Percentiles rank a stretch among this genome's conserved stretches.
Evolutionary conservation across 495 filamentous ascomycete genomes (phyloP).

Genomic region (Tuber aestivum): DNA sequence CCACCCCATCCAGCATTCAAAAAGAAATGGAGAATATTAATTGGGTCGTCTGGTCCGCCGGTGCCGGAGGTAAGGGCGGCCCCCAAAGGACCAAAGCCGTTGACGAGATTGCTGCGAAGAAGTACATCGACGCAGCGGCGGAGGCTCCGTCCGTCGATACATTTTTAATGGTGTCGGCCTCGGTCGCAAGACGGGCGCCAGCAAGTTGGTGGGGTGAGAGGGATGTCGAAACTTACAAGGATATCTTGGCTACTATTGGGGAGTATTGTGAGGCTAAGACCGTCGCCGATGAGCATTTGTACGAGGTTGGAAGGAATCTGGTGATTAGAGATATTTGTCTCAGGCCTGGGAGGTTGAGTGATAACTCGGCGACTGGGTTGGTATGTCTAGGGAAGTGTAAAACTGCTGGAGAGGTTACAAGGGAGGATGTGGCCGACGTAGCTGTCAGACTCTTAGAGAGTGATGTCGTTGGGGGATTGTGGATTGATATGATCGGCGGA

Average conservation of each 20-base stretch:
- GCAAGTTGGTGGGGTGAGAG: constrained; percentile 65
- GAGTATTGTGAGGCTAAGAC: constrained; percentile 69
- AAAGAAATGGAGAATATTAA: constrained; percentile 66
- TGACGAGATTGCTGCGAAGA: constrained; percentile 56
- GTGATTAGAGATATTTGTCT: constrained; percentile 61
- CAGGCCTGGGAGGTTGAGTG: constrained; percentile 60
- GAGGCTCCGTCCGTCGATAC: constrained; percentile 56
- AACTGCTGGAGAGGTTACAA: constrained; percentile 52
- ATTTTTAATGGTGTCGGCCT: constrained; percentile 63
- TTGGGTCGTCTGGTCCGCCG: constrained; percentile 76
- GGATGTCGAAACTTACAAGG: constrained; percentile 50
- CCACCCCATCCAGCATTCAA: constrained; percentile 50
- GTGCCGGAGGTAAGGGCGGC: constrained; percentile 74
- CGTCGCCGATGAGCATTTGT: constrained; percentile 67
- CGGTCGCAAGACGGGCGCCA: constrained; percentile 42
- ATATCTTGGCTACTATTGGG: constrained; percentile 52
- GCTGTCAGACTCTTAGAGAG: constrained; percentile 58
- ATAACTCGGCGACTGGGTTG: constrained; percentile 54
- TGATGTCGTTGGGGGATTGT: constrained; percentile 53
- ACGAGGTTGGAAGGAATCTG: constrained; percentile 42
- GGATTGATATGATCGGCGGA: constrained; percentile 58
- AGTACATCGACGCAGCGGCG: constrained; percentile 63
- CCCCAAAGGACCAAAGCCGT: constrained; percentile 54
- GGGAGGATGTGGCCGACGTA: constrained; percentile 65
- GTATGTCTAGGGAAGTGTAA: constrained; percentile 61